Percentiles rank a stretch among this genome's conserved stretches.
Evolutionary conservation across 768 basidiomycete genomes (phyloP).

Genomic region (Bullera alba): DNA sequence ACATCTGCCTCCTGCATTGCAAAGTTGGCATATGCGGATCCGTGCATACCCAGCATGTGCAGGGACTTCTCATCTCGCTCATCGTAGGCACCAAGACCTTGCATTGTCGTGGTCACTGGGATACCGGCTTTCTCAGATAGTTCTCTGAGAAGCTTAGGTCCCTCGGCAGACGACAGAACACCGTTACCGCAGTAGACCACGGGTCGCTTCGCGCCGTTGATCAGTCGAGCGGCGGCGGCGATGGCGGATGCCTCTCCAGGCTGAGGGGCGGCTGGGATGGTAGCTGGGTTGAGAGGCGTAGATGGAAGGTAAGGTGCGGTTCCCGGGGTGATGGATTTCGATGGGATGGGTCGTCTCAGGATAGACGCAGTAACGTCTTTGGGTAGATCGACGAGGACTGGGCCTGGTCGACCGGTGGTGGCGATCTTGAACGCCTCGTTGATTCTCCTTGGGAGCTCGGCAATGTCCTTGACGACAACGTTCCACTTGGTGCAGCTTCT

Average conservation of each 20-base stretch:
- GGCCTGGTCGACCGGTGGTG: slow-evolving; percentile 90
- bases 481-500: slow-evolving; percentile 99
- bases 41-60: slow-evolving; percentile 99
- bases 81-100: slow-evolving; percentile 92
- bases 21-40: slow-evolving; percentile 90
- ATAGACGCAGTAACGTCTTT: slow-evolving; percentile 96
- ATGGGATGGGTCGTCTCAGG: slow-evolving; percentile 73
- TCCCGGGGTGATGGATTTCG: slow-evolving; percentile 79
- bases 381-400: slow-evolving; percentile 96
- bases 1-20: slow-evolving; percentile 97
- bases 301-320: slow-evolving; percentile 50
- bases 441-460: slow-evolving; percentile 87
- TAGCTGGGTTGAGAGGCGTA: slow-evolving; percentile 42
- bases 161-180: slow-evolving; percentile 70
- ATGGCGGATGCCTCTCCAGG: slow-evolving; percentile 63
- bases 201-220: slow-evolving; percentile 84
- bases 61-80: slow-evolving; percentile 76
- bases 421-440: slow-evolving; percentile 99
- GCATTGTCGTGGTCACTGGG: slow-evolving; percentile 92
- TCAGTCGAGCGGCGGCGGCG: slow-evolving; percentile 75
- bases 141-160: slow-evolving; percentile 71
- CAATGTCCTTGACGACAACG: slow-evolving; percentile 96
- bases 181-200: slow-evolving; percentile 91
- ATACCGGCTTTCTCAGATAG: slow-evolving; percentile 82
- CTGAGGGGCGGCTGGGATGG: slow-evolving; percentile 51